Conservation (phyloP, 768 basidiomycete species). For the Hortiboletus campestris region DNA sequence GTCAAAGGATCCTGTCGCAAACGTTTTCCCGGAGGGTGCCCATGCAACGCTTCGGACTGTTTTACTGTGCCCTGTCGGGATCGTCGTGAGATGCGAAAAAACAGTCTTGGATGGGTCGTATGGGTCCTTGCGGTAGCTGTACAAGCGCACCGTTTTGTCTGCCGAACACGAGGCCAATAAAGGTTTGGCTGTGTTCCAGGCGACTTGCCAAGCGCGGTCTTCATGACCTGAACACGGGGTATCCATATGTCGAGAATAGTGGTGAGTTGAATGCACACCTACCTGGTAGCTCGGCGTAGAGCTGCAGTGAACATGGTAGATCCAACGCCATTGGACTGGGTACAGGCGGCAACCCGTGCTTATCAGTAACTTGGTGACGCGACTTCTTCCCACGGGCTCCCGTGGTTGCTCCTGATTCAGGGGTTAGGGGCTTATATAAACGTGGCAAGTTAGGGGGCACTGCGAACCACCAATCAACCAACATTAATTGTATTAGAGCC, state of each 20-base stretch:
- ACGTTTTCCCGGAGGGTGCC: slow-evolving; percentile 80
- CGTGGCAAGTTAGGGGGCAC: no score
- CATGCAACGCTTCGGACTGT: slow-evolving; percentile 87
- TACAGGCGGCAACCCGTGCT: no score
- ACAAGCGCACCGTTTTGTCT: slow-evolving; percentile 89
- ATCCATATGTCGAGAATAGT: no score
- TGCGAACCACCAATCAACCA: no score
- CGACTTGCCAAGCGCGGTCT: slow-evolving; percentile 83
- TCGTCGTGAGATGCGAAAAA: slow-evolving; percentile 57
- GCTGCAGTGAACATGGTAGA: slow-evolving; percentile 19
- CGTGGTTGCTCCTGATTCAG: no score
- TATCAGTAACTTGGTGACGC: no score
- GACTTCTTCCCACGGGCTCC: no score
- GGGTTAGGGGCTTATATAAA: no score
- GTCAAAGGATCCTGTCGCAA: slow-evolving; percentile 95
- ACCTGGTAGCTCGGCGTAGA: slow-evolving; percentile 28
- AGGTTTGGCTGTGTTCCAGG: slow-evolving; percentile 84
- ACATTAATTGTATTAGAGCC: no score
- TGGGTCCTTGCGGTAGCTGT: slow-evolving; percentile 50
- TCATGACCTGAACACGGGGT: slow-evolving; percentile 54
- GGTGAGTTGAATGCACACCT: background rate
- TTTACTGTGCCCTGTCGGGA: slow-evolving; percentile 82
- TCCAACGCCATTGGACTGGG: slow-evolving; percentile 16
- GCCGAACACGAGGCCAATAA: slow-evolving; percentile 91
- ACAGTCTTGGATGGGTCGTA: slow-evolving; percentile 25